Percentiles rank a stretch among this genome's conserved stretches.
Evolutionary conservation across 352 stramenopile species (phyloP).

Genomic region (Phytopythium oedochilum): DNA sequence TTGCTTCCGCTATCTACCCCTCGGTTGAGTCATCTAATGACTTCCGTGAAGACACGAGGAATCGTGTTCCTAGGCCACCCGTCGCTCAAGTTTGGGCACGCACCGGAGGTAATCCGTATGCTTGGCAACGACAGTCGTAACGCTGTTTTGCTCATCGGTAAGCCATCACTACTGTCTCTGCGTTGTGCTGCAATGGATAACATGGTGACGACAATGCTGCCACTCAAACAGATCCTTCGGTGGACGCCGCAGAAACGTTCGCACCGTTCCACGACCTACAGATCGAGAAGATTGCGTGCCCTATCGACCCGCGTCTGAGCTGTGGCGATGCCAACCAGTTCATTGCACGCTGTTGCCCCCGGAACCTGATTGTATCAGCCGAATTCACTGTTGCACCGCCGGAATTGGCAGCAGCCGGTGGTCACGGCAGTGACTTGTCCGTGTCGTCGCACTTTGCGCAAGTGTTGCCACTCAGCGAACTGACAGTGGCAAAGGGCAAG

Average conservation of each 20-base stretch:
- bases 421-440: constrained; percentile 13
- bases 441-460: constrained; percentile 60
- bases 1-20: not conserved
- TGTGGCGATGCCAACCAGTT: constrained; percentile 86
- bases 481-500: constrained; percentile 65
- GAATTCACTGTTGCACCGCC: constrained; percentile 43
- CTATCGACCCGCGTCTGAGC: constrained; percentile 73
- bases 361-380: constrained; percentile 58
- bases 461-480: constrained; percentile 69
- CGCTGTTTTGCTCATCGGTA: constrained; percentile 68
- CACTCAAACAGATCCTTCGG: constrained; percentile 35
- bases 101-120: constrained; percentile 45
- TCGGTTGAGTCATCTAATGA: not conserved
- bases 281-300: constrained; percentile 75
- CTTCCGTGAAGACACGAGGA: constrained; percentile 60
- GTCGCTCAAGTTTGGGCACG: constrained; percentile 54
- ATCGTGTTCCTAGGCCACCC: constrained; percentile 76
- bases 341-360: constrained; percentile 69
- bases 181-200: not conserved
- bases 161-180: not conserved
- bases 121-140: constrained; percentile 60
- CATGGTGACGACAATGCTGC: not conserved
- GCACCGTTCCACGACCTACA: constrained; percentile 45
- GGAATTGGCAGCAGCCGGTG: not conserved
- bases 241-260: constrained; percentile 50